phyloP scores from a whole-genome alignment of 1,139 yeast species.

The Lodderomyces orthopsilosis region DNA sequence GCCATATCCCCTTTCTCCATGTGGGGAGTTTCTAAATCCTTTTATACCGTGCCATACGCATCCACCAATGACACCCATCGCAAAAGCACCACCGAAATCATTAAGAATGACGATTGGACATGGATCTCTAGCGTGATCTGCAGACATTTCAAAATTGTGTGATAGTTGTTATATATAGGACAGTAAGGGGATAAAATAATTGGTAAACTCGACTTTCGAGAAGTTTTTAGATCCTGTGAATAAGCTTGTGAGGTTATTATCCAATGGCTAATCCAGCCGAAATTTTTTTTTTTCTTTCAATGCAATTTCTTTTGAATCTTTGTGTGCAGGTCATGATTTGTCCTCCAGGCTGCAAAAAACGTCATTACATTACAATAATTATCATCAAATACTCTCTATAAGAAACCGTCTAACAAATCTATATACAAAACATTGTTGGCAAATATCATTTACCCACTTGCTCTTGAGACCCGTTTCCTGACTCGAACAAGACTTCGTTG shows the following conservation, averaged over 20 bases:
- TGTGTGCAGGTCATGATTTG: neutral
- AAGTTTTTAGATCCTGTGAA: neutral
- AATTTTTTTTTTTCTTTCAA: conserved; percentile 3
- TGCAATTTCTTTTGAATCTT: neutral
- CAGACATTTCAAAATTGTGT: conserved; percentile 52
- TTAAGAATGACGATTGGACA: conserved; percentile 94
- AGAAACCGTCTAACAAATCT: neutral
- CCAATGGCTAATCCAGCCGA: neutral
- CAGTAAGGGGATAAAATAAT: neutral
- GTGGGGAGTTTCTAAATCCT: conserved; percentile 97
- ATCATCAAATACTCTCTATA: neutral
- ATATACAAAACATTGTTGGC: no score
- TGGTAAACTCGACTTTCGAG: no score
- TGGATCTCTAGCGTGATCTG: conserved; percentile 98
- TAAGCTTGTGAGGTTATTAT: neutral
- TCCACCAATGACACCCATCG: conserved; percentile 99
- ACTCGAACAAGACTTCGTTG: conserved; percentile 12
- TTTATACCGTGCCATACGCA: conserved; percentile 98
- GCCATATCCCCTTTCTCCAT: conserved; percentile 91
- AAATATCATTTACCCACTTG: conserved; percentile 2
- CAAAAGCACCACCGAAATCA: conserved; percentile 98
- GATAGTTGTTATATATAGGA: neutral
- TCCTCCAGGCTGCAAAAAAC: neutral
- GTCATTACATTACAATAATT: neutral
- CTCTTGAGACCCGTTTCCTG: conserved; percentile 3